A percentile compares a stretch with the other conserved stretches of the same genome.
Conservation (phyloP, 495 filamentous ascomycete genomes). For the Talaromyces proteolyticus region DNA sequence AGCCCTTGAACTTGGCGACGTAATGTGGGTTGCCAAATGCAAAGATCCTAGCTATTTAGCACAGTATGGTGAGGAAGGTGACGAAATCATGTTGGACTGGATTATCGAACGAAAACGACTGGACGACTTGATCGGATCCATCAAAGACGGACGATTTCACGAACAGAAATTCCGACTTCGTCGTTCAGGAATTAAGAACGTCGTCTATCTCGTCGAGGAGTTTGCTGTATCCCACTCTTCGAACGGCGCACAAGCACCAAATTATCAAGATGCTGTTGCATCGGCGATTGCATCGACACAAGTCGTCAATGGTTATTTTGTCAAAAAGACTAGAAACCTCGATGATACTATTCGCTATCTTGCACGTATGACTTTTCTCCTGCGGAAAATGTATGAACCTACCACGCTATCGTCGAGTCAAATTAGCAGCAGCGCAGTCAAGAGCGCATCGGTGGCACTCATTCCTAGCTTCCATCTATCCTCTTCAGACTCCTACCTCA, state of each 20-base stretch:
- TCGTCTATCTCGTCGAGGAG: conserved; percentile 80
- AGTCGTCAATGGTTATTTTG: conserved; percentile 76
- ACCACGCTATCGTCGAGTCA: conserved; percentile 7
- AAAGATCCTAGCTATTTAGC: conserved; percentile 50
- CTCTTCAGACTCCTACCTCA: conserved; percentile 62
- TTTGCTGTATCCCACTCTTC: conserved; percentile 44
- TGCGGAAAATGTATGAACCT: conserved; percentile 58
- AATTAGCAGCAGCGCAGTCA: conserved; percentile 17
- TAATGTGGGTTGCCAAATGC: conserved; percentile 75
- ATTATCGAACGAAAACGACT: conserved; percentile 80
- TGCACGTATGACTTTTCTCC: conserved; percentile 63
- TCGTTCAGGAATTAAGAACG: conserved; percentile 65
- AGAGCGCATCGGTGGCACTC: conserved; percentile 28
- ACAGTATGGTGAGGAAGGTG: conserved; percentile 55
- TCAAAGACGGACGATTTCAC: conserved; percentile 79
- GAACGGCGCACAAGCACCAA: conserved; percentile 25
- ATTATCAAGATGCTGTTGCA: conserved; percentile 59
- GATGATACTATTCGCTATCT: conserved; percentile 81
- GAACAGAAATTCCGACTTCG: conserved; percentile 81
- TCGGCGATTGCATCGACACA: conserved; percentile 76
- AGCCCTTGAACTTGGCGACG: conserved; percentile 67
- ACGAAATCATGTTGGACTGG: conserved; percentile 72
- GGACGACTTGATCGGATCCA: conserved; percentile 72
- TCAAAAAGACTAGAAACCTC: conserved; percentile 69
- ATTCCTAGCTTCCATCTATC: conserved; percentile 64